Conservation (phyloP, 169 alveolate genomes). For the Eimeria necatrix region DNA sequence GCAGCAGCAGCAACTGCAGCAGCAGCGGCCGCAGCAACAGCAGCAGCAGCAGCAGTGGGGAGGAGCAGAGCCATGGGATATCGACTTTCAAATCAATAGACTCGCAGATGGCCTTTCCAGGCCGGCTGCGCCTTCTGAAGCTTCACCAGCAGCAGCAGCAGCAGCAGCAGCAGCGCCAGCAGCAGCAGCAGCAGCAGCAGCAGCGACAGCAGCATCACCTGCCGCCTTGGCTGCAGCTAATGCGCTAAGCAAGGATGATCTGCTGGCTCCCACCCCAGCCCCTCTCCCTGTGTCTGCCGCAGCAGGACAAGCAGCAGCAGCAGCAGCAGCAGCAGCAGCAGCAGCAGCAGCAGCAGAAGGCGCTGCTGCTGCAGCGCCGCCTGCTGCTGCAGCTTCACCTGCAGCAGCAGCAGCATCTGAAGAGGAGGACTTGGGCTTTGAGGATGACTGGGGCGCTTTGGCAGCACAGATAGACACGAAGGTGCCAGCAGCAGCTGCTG, state of each 20-base stretch:
- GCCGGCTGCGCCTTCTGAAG: too few species aligned
- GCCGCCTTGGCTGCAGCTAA: constrained; percentile 11
- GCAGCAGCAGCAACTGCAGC: not conserved
- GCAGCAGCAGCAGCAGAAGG: not conserved
- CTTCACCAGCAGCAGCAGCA: constrained; percentile 7
- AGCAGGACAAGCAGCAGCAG: not conserved
- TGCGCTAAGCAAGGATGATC: not conserved
- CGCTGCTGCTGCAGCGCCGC: constrained; percentile 15
- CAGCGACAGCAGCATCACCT: not conserved
- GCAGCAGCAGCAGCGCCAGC: not conserved
- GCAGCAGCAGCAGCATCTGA: constrained; percentile 22
- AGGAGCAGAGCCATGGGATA: constrained; percentile 35
- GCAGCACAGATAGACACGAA: not conserved
- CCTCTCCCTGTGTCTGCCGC: not conserved
- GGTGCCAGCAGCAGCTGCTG: too few species aligned
- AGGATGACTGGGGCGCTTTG: not conserved
- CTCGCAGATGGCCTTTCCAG: too few species aligned
- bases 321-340: constrained; percentile 8
- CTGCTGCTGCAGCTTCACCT: not conserved
- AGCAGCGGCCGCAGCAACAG: constrained; percentile 27
- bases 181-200: constrained; percentile 1
- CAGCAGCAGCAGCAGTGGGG: constrained; percentile 53
- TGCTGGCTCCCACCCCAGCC: not conserved
- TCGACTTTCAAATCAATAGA: not conserved
- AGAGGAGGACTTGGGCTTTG: not conserved